Evolutionary conservation across 1,284 basidiomycete species (phyloP).

Genomic region (Leccinum subspadiceum): DNA sequence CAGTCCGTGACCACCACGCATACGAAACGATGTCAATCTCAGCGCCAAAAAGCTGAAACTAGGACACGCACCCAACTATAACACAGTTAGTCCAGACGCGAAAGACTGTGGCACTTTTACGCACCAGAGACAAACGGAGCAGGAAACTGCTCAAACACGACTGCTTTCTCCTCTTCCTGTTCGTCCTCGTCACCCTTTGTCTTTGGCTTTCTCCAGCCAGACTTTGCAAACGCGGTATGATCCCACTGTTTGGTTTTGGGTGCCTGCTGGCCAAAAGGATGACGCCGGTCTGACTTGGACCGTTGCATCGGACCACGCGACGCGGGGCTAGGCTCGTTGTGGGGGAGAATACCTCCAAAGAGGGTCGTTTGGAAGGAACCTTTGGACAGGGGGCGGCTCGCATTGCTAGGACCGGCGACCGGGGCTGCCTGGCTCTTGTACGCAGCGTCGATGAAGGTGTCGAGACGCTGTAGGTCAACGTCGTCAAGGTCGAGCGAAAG

Average conservation of each 20-base stretch:
- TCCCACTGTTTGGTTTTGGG: slow-evolving; percentile 83
- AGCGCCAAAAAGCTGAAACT: background rate
- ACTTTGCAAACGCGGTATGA: slow-evolving; percentile 78
- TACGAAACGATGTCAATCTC: slow-evolving; percentile 7
- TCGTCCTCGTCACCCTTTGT: slow-evolving; percentile 47
- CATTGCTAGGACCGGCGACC: slow-evolving; percentile 43
- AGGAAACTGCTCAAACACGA: slow-evolving; percentile 84
- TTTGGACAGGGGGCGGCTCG: slow-evolving; percentile 34
- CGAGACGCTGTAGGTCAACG: slow-evolving; percentile 49
- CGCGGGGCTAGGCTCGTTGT: slow-evolving; percentile 27
- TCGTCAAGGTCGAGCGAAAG: slow-evolving; percentile 56
- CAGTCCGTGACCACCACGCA: slow-evolving; percentile 1
- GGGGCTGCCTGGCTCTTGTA: slow-evolving; percentile 37
- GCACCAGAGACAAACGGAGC: slow-evolving; percentile 64
- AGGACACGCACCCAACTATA: slow-evolving; percentile 47
- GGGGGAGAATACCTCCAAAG: slow-evolving; percentile 52
- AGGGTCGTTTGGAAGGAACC: slow-evolving; percentile 62
- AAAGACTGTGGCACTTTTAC: slow-evolving; percentile 27
- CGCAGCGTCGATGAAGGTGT: slow-evolving; percentile 48
- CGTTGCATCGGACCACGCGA: slow-evolving; percentile 38
- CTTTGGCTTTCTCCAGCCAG: slow-evolving; percentile 59
- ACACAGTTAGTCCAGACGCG: slow-evolving; percentile 13
- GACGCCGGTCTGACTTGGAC: slow-evolving; percentile 43
- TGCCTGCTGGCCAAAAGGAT: slow-evolving; percentile 51
- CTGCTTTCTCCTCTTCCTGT: slow-evolving; percentile 45